A percentile compares a stretch with the other conserved stretches of the same genome.
Conservation (phyloP, 495 filamentous ascomycete genomes). For the Hyaloscypha variabilis region DNA sequence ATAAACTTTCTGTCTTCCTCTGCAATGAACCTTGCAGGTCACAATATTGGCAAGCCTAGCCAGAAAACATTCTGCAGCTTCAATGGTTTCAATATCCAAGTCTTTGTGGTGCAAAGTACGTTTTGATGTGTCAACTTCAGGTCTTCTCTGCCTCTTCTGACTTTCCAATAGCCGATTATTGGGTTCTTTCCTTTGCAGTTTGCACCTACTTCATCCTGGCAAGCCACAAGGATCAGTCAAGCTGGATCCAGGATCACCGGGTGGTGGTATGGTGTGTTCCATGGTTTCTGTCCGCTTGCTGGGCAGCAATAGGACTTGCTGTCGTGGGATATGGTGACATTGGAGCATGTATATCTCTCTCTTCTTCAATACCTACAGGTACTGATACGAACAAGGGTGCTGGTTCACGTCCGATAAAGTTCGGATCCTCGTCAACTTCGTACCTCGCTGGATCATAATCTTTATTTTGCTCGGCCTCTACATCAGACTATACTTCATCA, state of each 20-base stretch:
- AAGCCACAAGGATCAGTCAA: constrained; percentile 38
- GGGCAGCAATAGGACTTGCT: constrained; percentile 39
- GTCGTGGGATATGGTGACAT: constrained; percentile 46
- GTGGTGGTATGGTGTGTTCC: constrained; percentile 39
- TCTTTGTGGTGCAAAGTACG: constrained; percentile 48
- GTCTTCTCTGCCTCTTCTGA: neutral
- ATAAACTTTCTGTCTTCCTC: constrained; percentile 44
- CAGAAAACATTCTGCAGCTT: constrained; percentile 42
- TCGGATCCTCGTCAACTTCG: constrained; percentile 47
- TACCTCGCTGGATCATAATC: constrained; percentile 46
- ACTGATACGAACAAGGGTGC: constrained; percentile 34
- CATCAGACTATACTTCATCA: constrained; percentile 41
- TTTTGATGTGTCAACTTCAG: neutral
- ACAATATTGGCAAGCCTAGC: constrained; percentile 36
- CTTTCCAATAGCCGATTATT: constrained; percentile 41
- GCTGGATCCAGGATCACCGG: constrained; percentile 42
- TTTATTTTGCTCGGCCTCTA: constrained; percentile 41
- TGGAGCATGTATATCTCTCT: constrained; percentile 36
- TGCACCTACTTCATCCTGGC: constrained; percentile 46
- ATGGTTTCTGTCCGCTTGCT: constrained; percentile 40
- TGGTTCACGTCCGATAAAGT: constrained; percentile 45
- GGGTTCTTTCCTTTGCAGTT: constrained; percentile 45
- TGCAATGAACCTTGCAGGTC: constrained; percentile 38
- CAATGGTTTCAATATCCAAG: constrained; percentile 48
- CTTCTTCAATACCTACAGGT: neutral